A percentile compares a stretch with the other conserved stretches of the same genome.
These are phyloP conservation scores for Fusarium floridanum DNA, from an alignment of 2,329 filamentous ascomycete species.

Conservation along the genomic window DNA sequence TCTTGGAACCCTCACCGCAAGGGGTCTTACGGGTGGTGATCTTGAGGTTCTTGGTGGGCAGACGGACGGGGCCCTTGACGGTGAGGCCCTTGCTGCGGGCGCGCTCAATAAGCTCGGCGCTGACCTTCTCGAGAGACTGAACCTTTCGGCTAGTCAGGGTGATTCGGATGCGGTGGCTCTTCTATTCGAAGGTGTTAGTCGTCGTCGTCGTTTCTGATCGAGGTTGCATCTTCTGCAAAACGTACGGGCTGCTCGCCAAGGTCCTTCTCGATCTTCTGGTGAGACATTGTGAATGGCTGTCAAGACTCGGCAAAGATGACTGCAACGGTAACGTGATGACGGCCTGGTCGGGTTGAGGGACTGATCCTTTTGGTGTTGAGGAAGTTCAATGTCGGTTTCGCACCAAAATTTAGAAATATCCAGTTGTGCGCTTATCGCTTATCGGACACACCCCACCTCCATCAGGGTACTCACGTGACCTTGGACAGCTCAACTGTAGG, in stretches of 20 bases:
- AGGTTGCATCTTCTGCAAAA: slow-evolving; percentile 42
- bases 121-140: slow-evolving; percentile 96
- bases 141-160: slow-evolving; percentile 97
- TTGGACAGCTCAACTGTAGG: not conserved
- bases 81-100: slow-evolving; percentile 98
- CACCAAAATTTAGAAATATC: slow-evolving; percentile 27
- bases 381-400: slow-evolving; percentile 26
- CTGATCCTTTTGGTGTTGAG: slow-evolving; percentile 37
- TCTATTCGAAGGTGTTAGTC: slow-evolving; percentile 61
- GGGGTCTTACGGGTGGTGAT: slow-evolving; percentile 99
- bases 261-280: slow-evolving; percentile 95
- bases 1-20: slow-evolving; percentile 99
- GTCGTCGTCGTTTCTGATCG: not conserved
- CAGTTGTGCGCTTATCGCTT: slow-evolving; percentile 38
- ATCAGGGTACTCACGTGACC: slow-evolving; percentile 17
- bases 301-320: slow-evolving; percentile 80
- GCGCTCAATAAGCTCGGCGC: slow-evolving; percentile 97
- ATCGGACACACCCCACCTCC: slow-evolving; percentile 21
- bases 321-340: slow-evolving; percentile 83
- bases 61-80: slow-evolving; percentile 97
- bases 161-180: slow-evolving; percentile 98
- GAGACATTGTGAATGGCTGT: slow-evolving; percentile 84
- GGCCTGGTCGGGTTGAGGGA: slow-evolving; percentile 51
- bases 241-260: slow-evolving; percentile 87
- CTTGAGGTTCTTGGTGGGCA: slow-evolving; percentile 97